phyloP scores from a whole-genome alignment of 495 filamentous ascomycete species.

The Durotheca rogersii region DNA sequence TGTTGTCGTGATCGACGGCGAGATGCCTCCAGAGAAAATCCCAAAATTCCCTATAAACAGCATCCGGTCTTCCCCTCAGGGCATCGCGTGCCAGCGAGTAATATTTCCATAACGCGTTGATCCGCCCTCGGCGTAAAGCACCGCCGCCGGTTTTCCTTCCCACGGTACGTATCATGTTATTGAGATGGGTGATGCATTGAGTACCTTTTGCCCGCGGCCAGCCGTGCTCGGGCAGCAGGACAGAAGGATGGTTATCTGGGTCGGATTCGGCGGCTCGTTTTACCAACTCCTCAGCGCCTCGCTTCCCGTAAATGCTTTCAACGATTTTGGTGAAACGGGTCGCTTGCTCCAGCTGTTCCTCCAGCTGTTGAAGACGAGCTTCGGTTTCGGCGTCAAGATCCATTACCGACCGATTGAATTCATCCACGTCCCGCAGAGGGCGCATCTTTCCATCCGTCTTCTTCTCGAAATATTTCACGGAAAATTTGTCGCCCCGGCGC shows the following conservation, averaged over 20 bases:
- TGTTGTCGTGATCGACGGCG: constrained; percentile 37
- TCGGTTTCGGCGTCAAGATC: constrained; percentile 49
- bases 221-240: constrained; percentile 29
- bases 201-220: constrained; percentile 7
- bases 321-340: constrained; percentile 40
- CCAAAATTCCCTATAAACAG: constrained; percentile 55
- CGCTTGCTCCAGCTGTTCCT: constrained; percentile 53
- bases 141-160: constrained; percentile 8
- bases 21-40: constrained; percentile 55
- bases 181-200: constrained; percentile 22
- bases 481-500: constrained; percentile 7
- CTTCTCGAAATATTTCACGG: constrained; percentile 48
- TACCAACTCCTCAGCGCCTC: constrained; percentile 43
- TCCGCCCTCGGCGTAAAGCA: background rate
- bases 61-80: constrained; percentile 45
- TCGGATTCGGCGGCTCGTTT: constrained; percentile 38
- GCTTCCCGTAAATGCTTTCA: constrained; percentile 38
- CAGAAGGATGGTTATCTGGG: no score
- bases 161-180: constrained; percentile 30
- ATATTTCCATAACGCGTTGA: constrained; percentile 44
- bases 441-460: constrained; percentile 42
- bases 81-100: constrained; percentile 46
- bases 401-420: constrained; percentile 36
- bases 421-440: constrained; percentile 35
- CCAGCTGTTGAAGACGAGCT: constrained; percentile 49